Evolutionary conservation across 2,329 filamentous ascomycete species (phyloP).

Genomic region (Beauveria australis): DNA sequence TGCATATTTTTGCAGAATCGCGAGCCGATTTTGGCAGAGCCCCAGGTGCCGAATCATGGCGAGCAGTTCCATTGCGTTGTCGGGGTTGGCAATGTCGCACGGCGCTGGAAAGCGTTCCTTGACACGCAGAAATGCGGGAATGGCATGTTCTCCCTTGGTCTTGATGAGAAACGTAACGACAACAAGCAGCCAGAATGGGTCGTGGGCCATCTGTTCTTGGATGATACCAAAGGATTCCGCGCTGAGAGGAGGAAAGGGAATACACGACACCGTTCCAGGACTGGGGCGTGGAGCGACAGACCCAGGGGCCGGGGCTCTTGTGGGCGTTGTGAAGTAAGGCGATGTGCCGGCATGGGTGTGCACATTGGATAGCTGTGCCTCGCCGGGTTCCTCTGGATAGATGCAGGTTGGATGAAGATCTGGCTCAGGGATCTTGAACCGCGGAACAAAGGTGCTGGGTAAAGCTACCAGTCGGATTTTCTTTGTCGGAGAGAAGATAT

Average conservation of each 20-base stretch:
- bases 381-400: background rate
- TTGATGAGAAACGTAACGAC: conserved; percentile 80
- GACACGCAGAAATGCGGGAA: conserved; percentile 66
- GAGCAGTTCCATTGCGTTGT: conserved; percentile 41
- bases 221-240: conserved; percentile 65
- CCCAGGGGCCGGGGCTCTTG: conserved; percentile 9
- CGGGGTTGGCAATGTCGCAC: conserved; percentile 48
- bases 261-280: conserved; percentile 40
- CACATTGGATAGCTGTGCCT: background rate
- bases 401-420: background rate
- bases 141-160: conserved; percentile 64
- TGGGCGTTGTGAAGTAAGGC: conserved; percentile 24
- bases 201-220: conserved; percentile 67
- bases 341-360: conserved; percentile 15
- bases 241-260: conserved; percentile 61
- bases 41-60: conserved; percentile 62
- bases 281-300: conserved; percentile 25
- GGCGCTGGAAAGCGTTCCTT: conserved; percentile 62
- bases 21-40: conserved; percentile 58
- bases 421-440: background rate
- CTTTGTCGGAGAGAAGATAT: background rate
- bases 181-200: conserved; percentile 74
- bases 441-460: background rate
- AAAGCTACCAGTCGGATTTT: background rate
- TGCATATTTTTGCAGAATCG: conserved; percentile 62